Evolutionary conservation across 805 yeast species (phyloP), one percentile per base, ranked within the genome.

Genomic region (Zygoascus tannicola): DNA sequence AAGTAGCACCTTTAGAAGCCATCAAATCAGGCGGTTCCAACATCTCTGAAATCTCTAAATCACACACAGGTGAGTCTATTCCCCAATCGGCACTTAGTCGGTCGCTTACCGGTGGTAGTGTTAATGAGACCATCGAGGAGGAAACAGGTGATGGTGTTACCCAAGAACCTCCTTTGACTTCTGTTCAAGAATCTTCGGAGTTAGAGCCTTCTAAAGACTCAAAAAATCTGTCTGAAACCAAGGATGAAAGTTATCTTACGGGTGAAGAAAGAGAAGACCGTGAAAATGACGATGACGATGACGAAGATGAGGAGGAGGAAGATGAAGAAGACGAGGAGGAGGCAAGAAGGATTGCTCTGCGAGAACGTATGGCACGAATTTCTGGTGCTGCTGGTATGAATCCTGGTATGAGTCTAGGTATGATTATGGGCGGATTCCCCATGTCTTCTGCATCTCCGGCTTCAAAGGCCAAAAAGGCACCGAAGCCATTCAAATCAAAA

Each of bases 351-450:
- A 74, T 81, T 39, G 85, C 81, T 4, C 68, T 90, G 43, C 80
- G 94, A 18, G 96, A 84, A 50, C 75, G 97, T 48, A 90, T 90
- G 96, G 97, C 98, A n/a, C 85, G 81, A 55, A 73, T 90, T 16
- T 83, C 97, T 0, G 94, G 95, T 18, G 87, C 87, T 3, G 73
- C 82, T 65, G 78, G 78, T 12, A 54, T 56, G 50, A 52, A 52
- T 7, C 43, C 55, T 47, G 62, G 62, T n/a, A 51, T 54, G 57
- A 32, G 20, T 21, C 35, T 40, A 5, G 43, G 43, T n/a, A 37
- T 37, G 40, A 48, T 56, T 26, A 54, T 55, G 56, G 35, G 42
- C 5, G 52, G 30, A 8, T 26, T 26, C 30, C 30, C 30, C 7
- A 26, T 26, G 30, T 7, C 30, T 12, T 26, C 30, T 7, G 7